Evolutionary conservation across 2,329 filamentous ascomycete genomes (phyloP).

Genomic region (Penicillium sumatraense): DNA sequence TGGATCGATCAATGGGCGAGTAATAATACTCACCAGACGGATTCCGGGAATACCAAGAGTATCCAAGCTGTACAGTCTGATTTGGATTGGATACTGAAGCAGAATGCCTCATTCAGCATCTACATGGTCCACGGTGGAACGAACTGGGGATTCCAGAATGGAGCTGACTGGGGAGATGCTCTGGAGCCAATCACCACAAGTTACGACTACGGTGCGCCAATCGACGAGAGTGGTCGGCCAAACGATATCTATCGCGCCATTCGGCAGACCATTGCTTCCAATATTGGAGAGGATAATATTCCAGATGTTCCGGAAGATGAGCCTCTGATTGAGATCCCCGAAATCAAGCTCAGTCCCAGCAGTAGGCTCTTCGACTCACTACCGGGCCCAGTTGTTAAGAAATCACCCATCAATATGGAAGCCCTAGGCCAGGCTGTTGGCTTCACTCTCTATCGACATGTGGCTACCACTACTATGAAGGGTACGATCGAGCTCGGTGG

Average conservation of each 20-base stretch:
- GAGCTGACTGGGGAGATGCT: slow-evolving; percentile 49
- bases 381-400: slow-evolving; percentile 21
- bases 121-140: slow-evolving; percentile 61
- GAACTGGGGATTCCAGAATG: slow-evolving; percentile 56
- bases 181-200: slow-evolving; percentile 51
- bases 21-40: slow-evolving; percentile 11
- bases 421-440: slow-evolving; percentile 51
- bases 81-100: slow-evolving; percentile 44
- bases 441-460: slow-evolving; percentile 47
- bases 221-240: slow-evolving; percentile 56
- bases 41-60: slow-evolving; percentile 5
- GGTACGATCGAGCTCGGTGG: slow-evolving; percentile 51
- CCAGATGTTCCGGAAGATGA: slow-evolving; percentile 43
- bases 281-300: slow-evolving; percentile 42
- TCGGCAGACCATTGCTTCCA: slow-evolving; percentile 31
- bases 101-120: slow-evolving; percentile 52
- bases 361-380: slow-evolving; percentile 43
- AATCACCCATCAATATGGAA: slow-evolving; percentile 51
- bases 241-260: slow-evolving; percentile 48
- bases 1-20: slow-evolving; percentile 51
- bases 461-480: slow-evolving; percentile 34
- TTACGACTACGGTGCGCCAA: slow-evolving; percentile 57
- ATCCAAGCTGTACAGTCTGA: slow-evolving; percentile 27
- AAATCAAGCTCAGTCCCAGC: slow-evolving; percentile 37
- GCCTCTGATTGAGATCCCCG: slow-evolving; percentile 38